Base-by-base conservation (phyloP, 257 asterid species). In the Jacaranda mimosifolia region DNA sequence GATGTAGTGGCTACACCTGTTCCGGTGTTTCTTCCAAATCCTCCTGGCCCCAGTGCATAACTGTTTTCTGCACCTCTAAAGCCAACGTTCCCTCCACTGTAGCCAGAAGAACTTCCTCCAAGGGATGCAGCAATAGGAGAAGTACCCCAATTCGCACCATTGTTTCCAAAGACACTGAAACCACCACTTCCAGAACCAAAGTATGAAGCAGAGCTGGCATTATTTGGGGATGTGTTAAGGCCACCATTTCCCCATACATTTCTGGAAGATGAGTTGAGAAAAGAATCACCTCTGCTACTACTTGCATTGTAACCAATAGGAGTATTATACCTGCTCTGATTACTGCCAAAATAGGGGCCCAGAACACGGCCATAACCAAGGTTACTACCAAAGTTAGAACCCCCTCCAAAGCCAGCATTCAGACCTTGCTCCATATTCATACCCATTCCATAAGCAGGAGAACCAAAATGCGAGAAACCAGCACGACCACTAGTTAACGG, bases 161-260 rank as follows among this genome's bases (percentile, higher is more conserved):
- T 87, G 75, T 87, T 88, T 59, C 95, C 95, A 82, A 89, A 91
- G 65, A 88, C 90, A 46, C 96, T 95, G 56, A 91, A 85, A 18
- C 87, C 86, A 64, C 93, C 87, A 53, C 77, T 87, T 56, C 84
- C 93, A 40, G 91, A 88, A 64, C 89, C 91, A 53, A 87, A 76
- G 84, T 81, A 90, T 7, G 96, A 88, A 77, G 87, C 92, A 17
- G 90, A 76, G 72, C 81, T 77, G 10, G 83, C 89, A 80, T 86
- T 74, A 73, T 81, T 84, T 67, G 89, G 80, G 42, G 96, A 89
- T 63, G 68, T 77, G 72, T 83, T 86, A 57, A 88, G 85, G 40
- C 90, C 90, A 40, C 92, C 87, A 46, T 85, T 92, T 72, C 94
- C 96, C 96, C 97, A 86, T 45, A 86, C 81, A 76, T 78, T 90